These are phyloP conservation scores for Hemileccinum rubropunctum DNA, from an alignment of 768 basidiomycete species.

Conservation along the genomic window DNA sequence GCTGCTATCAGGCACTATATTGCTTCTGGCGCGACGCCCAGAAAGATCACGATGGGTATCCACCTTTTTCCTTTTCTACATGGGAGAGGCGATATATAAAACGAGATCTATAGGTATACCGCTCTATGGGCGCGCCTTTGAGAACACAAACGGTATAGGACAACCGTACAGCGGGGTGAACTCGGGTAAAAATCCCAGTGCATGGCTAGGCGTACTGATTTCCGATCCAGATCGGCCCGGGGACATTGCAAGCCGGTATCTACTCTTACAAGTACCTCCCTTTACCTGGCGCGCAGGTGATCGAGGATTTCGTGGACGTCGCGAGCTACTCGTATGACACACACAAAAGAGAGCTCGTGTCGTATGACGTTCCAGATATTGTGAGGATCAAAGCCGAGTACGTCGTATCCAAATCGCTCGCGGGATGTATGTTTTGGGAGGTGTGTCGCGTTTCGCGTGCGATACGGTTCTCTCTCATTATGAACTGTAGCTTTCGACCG, in stretches of 20 bases:
- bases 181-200: background rate
- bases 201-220: background rate
- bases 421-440: constrained; percentile 76
- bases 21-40: constrained; percentile 55
- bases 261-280: constrained; percentile 80
- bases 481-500: constrained; percentile 46
- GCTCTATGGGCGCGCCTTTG: constrained; percentile 77
- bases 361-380: constrained; percentile 74
- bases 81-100: background rate
- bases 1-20: constrained; percentile 60
- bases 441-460: constrained; percentile 19
- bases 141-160: constrained; percentile 65
- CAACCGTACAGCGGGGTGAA: constrained; percentile 64
- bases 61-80: background rate
- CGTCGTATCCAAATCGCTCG: constrained; percentile 56
- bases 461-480: background rate
- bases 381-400: constrained; percentile 67
- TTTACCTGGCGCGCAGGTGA: constrained; percentile 56
- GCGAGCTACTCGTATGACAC: constrained; percentile 77
- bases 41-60: constrained; percentile 66
- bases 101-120: constrained; percentile 55
- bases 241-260: constrained; percentile 35
- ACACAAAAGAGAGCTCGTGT: constrained; percentile 62
- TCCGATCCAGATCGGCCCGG: constrained; percentile 57
- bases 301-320: constrained; percentile 67